These are phyloP conservation scores for Mollisiaceae sp. DNA, from an alignment of 2,329 filamentous ascomycete genomes.

Conservation along the genomic window DNA sequence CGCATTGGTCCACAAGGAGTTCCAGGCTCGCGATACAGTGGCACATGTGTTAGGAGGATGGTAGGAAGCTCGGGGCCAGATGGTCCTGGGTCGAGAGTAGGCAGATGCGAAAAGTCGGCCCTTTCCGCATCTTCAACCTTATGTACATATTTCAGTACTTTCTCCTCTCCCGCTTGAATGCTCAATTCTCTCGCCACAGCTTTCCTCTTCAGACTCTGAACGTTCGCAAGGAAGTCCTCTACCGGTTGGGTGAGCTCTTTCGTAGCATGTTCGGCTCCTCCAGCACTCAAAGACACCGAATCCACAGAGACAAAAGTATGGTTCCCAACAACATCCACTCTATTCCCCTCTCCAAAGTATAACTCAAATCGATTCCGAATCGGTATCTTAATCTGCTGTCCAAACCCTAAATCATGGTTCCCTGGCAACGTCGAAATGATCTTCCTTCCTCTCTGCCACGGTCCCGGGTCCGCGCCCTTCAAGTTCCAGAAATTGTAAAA, in stretches of 20 bases:
- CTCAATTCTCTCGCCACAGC: conserved; percentile 72
- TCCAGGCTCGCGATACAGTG: conserved; percentile 79
- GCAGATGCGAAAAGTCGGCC: conserved; percentile 45
- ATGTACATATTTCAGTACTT: conserved; percentile 62
- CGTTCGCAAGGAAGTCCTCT: conserved; percentile 73
- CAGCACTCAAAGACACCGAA: conserved; percentile 83
- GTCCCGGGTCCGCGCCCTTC: conserved; percentile 57
- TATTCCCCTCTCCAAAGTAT: conserved; percentile 90
- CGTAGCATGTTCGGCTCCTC: conserved; percentile 53
- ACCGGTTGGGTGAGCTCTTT: conserved; percentile 77
- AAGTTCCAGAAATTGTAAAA: conserved; percentile 76
- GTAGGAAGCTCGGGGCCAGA: conserved; percentile 73
- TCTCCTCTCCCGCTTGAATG: conserved; percentile 62
- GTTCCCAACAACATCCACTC: conserved; percentile 90
- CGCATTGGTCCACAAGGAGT: conserved; percentile 88
- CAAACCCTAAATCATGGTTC: conserved; percentile 95
- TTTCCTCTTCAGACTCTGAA: conserved; percentile 68
- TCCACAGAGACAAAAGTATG: conserved; percentile 95
- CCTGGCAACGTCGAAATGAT: conserved; percentile 86
- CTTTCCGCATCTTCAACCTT: conserved; percentile 57
- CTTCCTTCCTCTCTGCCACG: conserved; percentile 71
- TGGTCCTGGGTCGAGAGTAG: conserved; percentile 50
- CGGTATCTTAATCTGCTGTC: conserved; percentile 77
- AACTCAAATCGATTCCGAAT: conserved; percentile 84
- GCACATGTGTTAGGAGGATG: conserved; percentile 88